Base-by-base conservation (phyloP, 2,329 filamentous ascomycete genomes). In the Sarocladium strictum region DNA sequence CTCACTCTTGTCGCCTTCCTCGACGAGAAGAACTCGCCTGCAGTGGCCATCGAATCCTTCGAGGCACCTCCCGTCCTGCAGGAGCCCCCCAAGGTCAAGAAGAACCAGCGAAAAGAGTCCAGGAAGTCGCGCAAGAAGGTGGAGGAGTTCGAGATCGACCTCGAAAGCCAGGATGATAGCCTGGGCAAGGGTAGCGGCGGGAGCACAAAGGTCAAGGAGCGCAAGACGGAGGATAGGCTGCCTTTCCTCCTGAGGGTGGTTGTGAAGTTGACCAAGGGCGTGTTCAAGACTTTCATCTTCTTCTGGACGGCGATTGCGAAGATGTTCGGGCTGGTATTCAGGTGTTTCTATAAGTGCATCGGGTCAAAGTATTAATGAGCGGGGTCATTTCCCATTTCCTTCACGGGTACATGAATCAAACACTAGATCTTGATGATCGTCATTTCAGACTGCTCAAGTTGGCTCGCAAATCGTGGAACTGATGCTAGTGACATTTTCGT, bases 221-320 rank as follows among this genome's bases (percentile, higher is more conserved):
- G 67, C 29, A 69, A 73, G 4, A 67, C 71, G 32, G 68, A 72
- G 45, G 75, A 80, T 26, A 76, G 78, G 63, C 60, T 80, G 61
- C 80, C 79, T 1, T 76, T 76, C 58, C 63, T 73, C 54, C 66
- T 76, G 57, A 73, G 77, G 54, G 74, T 72, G 6, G 64, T 76
- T 53, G 72, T 79, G 62, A 79, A 79, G 59, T 59, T 83, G 55
- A 60, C 79, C 10, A 77, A 75, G 57, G 76, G 76, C 53, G 60
- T 77, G 12, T 78, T 85, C 63, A 84, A 83, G 64, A 80, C 74
- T 60, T 65, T 81, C 33, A 75, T 85, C 50, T 86, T 82, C 81
- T 64, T 75, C 14, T 65, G 84, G 51, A 80, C 78, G n/a, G 35
- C 23, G n/a, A 53, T 53, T 23, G 50, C 50, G 17, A 53, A 53